Evolutionary conservation across 176 grass and related monocot genomes (phyloP), one percentile per base, ranked within the genome.

Genomic region (Juncus effusus): DNA sequence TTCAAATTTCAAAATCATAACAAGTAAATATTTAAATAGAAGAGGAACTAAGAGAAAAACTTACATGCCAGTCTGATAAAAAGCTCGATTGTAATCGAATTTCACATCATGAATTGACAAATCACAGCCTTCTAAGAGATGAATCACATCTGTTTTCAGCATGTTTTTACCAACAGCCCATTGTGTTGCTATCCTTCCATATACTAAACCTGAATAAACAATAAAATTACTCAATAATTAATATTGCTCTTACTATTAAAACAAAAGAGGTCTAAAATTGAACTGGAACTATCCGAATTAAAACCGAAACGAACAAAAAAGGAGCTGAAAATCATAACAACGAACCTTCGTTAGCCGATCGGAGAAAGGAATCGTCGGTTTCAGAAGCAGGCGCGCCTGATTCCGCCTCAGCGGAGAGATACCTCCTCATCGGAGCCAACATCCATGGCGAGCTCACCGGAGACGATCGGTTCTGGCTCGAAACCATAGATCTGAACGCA

Each of bases 121-220:
- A 55, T 76, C 81, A 74, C 73, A 83, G 74, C 72, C 82, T 72
- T 90, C 88, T 36, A 99, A 73, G 11, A 69, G 58, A 89, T 93
- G 85, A 56, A 93, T 76, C 65, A 99, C 74, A 66, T 99, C 94
- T 50, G 88, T 99, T 77, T 90, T 93, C 64, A 99, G 78, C 64
- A 85, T 85, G 73, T 82, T 77, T 79, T 64, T 86, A 13, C 79
- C 69, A 10, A 87, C 40, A 59, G 69, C 74, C 12, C 10, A 67
- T 64, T 14, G 39, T 61, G 44, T 68, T 55, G 0, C 3, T 47
- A 93, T 82, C 65, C 54, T 82, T 78, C 71, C 94, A 78, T 77
- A 99, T 59, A 73, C 60, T 42, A 89, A 65, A 15, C 85, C 94
- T 99, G 85, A 72, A 63, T 54, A 8, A 62, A 47, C 4, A 47